These are phyloP conservation scores for Citrullus amarus DNA, from an alignment of 306 rosid species.

Conservation along the genomic window DNA sequence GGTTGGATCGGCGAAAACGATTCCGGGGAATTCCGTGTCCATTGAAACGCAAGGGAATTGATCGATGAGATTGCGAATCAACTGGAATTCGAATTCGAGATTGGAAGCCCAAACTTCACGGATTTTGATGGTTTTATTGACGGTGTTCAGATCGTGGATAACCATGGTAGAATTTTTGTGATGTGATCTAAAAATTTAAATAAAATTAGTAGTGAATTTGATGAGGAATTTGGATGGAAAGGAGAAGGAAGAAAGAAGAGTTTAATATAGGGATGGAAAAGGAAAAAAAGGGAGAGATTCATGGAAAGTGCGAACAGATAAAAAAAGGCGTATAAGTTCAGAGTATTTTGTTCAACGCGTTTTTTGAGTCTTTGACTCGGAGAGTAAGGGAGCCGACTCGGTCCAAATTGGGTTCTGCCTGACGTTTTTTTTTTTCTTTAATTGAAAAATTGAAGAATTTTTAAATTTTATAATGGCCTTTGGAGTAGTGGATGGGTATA, in stretches of 20 bases:
- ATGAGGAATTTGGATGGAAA: not conserved
- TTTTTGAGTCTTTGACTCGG: not conserved
- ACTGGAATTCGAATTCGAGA: conserved; percentile 33
- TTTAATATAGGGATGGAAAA: not conserved
- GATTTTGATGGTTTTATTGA: conserved; percentile 28
- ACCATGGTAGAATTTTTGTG: not conserved
- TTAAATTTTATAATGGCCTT: too few relatives aligned
- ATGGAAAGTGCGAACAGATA: not conserved
- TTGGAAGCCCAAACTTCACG: conserved; percentile 64
- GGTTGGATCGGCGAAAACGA: conserved; percentile 18
- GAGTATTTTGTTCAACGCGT: not conserved
- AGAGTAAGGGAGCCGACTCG: not conserved
- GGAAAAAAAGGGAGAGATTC: not conserved
- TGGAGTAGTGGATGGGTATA: not conserved
- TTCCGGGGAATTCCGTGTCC: conserved; percentile 78
- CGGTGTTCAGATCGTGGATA: not conserved
- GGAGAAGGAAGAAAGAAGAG: not conserved
- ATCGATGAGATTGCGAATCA: conserved; percentile 28
- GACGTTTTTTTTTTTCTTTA: not conserved
- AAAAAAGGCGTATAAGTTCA: not conserved
- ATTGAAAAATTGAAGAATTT: not conserved
- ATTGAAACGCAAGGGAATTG: conserved; percentile 41
- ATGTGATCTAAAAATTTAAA: too few relatives aligned
- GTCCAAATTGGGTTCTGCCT: not conserved
- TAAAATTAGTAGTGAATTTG: too few relatives aligned